Conservation (phyloP, 768 basidiomycete genomes). For the Serendipita sp. region DNA sequence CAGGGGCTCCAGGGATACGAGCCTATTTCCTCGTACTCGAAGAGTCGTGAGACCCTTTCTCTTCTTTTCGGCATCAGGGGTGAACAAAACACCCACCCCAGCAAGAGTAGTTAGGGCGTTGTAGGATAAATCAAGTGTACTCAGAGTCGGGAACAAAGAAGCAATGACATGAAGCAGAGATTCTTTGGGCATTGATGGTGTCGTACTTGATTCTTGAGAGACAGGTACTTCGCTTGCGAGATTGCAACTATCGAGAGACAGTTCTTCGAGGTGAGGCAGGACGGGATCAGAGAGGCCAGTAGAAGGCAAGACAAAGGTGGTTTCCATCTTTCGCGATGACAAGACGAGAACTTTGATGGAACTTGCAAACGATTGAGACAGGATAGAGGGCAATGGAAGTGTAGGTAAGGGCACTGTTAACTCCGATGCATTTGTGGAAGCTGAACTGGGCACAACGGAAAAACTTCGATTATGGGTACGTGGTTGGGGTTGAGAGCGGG, state of each 20-base stretch:
- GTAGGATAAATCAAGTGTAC: constrained; percentile 59
- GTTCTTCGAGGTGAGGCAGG: constrained; percentile 56
- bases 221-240: constrained; percentile 45
- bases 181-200: constrained; percentile 28
- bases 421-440: constrained; percentile 16
- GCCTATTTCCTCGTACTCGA: constrained; percentile 50
- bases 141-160: constrained; percentile 53
- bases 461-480: constrained; percentile 6
- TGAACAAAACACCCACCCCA: constrained; percentile 10
- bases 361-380: constrained; percentile 41
- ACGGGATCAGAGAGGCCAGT: constrained; percentile 18
- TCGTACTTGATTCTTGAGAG: constrained; percentile 21
- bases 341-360: constrained; percentile 45
- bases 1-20: constrained; percentile 48
- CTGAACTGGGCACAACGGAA: constrained; percentile 8
- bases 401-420: constrained; percentile 49
- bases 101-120: constrained; percentile 40
- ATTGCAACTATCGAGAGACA: constrained; percentile 58
- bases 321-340: constrained; percentile 49
- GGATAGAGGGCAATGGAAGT: constrained; percentile 49
- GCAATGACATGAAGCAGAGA: constrained; percentile 43
- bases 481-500: constrained; percentile 19
- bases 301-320: constrained; percentile 40
- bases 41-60: constrained; percentile 48
- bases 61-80: constrained; percentile 12